phyloP scores from a whole-genome alignment of 148 eudicot genomes.

The Spergularia marina region DNA sequence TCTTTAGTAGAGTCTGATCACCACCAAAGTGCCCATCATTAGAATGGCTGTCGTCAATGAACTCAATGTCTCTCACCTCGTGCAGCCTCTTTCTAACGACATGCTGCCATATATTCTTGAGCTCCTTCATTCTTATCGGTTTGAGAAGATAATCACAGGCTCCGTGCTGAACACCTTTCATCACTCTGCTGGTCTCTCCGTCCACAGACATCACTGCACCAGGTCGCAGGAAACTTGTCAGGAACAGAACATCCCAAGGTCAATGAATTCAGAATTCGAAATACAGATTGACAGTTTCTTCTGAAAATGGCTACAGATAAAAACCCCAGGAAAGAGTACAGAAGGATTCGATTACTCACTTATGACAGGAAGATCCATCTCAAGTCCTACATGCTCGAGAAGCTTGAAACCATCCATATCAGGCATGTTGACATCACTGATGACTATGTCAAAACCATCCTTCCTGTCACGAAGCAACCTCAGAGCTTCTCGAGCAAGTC shows the following conservation, averaged over 20 bases:
- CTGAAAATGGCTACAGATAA: neutral
- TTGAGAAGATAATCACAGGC: conserved; percentile 97
- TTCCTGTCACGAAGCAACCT: conserved; percentile 80
- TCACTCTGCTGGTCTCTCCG: conserved; percentile 92
- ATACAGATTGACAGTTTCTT: neutral
- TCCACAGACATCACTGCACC: conserved; percentile 98
- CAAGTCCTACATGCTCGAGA: conserved; percentile 96
- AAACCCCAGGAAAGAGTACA: neutral
- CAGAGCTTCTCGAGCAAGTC: conserved; percentile 87
- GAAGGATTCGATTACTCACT: conserved; percentile 44
- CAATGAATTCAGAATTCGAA: neutral
- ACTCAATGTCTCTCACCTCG: conserved; percentile 78
- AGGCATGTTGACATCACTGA: conserved; percentile 99
- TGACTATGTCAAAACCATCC: conserved; percentile 88
- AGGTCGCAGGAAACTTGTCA: conserved; percentile 20
- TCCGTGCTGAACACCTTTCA: conserved; percentile 98
- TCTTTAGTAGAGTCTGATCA: conserved; percentile 51
- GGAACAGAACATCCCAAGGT: neutral
- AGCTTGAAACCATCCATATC: conserved; percentile 99
- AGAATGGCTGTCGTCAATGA: conserved; percentile 54
- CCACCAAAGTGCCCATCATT: conserved; percentile 57
- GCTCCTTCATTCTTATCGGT: conserved; percentile 97
- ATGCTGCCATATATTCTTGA: conserved; percentile 96
- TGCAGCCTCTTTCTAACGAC: conserved; percentile 78
- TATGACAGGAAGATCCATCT: conserved; percentile 98